phyloP scores from a whole-genome alignment of 345 rosid species.

The Acer saccharum region DNA sequence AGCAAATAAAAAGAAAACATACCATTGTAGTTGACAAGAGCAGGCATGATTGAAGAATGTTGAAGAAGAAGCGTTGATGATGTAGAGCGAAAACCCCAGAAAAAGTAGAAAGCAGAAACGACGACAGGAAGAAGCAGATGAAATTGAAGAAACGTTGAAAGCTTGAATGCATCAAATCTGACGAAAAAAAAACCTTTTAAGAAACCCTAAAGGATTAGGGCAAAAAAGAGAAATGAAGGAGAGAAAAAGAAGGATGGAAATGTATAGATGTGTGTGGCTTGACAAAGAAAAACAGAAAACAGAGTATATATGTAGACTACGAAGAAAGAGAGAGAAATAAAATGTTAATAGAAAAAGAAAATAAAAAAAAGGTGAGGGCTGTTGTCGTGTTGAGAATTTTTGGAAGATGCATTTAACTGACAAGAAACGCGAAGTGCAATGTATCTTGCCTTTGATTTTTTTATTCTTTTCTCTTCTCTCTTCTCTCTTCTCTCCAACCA shows the following conservation, averaged over 20 bases:
- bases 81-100: constrained; percentile 23
- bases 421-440: constrained; percentile 39
- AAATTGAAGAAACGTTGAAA: constrained; percentile 19
- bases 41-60: constrained; percentile 51
- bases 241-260: neutral
- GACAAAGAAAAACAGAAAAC: neutral
- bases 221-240: constrained; percentile 30
- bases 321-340: neutral
- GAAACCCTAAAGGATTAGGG: constrained; percentile 54
- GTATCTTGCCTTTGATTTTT: constrained; percentile 20
- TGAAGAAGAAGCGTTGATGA: constrained; percentile 22
- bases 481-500: constrained; percentile 7
- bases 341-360: no score
- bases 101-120: constrained; percentile 8
- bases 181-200: neutral
- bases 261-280: neutral
- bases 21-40: constrained; percentile 66
- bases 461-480: constrained; percentile 20
- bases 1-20: constrained; percentile 17
- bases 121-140: constrained; percentile 18
- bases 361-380: neutral
- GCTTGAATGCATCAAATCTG: constrained; percentile 40
- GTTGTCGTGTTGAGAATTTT: constrained; percentile 25
- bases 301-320: constrained; percentile 14
- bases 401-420: constrained; percentile 39